Conservation (phyloP, 176 grass and related monocot species). For the Stipa capillata region DNA sequence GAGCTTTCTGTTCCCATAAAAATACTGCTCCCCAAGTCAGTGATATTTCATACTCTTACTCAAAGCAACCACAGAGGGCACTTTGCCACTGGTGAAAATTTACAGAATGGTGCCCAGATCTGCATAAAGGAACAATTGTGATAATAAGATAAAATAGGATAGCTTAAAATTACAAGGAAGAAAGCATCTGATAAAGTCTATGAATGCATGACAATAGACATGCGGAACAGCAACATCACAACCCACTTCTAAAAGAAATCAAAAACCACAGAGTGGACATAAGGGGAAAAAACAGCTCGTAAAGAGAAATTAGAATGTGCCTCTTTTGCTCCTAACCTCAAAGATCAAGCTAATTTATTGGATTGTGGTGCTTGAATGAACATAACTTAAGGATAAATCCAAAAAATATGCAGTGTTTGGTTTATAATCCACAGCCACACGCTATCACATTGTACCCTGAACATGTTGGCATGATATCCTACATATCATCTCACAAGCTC, state of each 20-base stretch:
- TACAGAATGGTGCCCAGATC: neutral
- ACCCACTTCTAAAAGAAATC: neutral
- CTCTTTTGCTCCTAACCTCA: neutral
- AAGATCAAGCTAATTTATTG: neutral
- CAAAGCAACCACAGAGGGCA: neutral
- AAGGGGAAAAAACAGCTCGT: neutral
- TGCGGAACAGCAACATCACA: conserved; percentile 1
- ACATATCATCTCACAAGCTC: neutral
- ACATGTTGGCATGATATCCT: neutral
- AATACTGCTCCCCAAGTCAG: neutral
- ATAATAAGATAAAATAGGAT: neutral
- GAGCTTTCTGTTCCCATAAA: conserved; percentile 42
- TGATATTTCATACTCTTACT: conserved; percentile 7
- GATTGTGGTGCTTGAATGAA: neutral
- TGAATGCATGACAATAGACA: neutral
- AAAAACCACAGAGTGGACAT: neutral
- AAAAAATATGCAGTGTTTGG: neutral
- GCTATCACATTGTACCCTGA: neutral
- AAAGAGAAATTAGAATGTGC: neutral
- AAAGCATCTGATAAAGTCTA: neutral
- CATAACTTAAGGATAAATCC: neutral
- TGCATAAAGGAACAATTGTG: conserved; percentile 13
- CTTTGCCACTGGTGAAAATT: neutral
- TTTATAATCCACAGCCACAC: neutral
- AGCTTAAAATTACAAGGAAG: neutral